These are phyloP conservation scores for Bipolaris zeicola DNA, from an alignment of 2,329 filamentous ascomycete species.

Conservation along the genomic window DNA sequence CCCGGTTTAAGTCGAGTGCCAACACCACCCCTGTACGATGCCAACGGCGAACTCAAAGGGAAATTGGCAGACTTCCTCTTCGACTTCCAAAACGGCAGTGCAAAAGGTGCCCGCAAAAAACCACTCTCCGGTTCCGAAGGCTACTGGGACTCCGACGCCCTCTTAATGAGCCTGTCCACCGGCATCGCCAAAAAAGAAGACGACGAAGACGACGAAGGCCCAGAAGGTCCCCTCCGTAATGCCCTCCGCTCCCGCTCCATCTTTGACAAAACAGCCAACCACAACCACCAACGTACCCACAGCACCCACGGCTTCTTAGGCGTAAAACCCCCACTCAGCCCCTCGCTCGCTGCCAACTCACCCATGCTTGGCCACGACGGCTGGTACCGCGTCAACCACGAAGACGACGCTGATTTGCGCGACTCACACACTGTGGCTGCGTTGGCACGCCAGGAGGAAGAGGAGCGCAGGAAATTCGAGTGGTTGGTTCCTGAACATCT, in stretches of 20 bases:
- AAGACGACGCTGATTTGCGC: conserved; percentile 1
- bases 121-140: conserved; percentile 21
- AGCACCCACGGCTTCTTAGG: conserved; percentile 13
- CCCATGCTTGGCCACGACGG: conserved; percentile 15
- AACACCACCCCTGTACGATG: conserved; percentile 35
- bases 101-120: conserved; percentile 7
- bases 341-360: background rate
- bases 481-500: conserved; percentile 54
- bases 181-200: conserved; percentile 18
- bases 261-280: conserved; percentile 7
- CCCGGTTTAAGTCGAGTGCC: conserved; percentile 33
- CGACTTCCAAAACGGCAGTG: conserved; percentile 25
- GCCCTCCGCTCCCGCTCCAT: background rate
- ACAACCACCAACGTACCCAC: background rate
- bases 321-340: conserved; percentile 9
- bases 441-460: conserved; percentile 22
- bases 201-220: conserved; percentile 30
- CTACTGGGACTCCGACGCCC: conserved; percentile 44
- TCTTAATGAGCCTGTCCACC: conserved; percentile 41
- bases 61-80: conserved; percentile 45
- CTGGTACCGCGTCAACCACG: conserved; percentile 22
- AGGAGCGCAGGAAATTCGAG: conserved; percentile 43
- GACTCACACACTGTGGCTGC: conserved; percentile 14
- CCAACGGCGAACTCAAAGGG: conserved; percentile 32
- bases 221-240: conserved; percentile 20